phyloP scores from a whole-genome alignment of 75 land plant genomes.

The Selaginella tamariscina region DNA sequence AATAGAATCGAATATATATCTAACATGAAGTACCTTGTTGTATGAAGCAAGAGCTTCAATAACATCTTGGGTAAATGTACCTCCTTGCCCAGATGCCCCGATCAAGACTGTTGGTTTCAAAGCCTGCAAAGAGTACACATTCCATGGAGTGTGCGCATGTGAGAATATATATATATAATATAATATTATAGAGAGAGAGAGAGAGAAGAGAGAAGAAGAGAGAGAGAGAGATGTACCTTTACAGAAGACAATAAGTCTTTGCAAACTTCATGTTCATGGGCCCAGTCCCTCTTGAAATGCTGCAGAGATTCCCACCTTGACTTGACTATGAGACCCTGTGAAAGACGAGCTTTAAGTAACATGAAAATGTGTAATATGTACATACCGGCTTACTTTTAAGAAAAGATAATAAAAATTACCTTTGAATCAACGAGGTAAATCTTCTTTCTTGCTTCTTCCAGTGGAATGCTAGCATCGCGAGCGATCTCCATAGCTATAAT shows the following conservation, averaged over 20 bases:
- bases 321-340: constrained; percentile 67
- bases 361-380: too few relatives aligned
- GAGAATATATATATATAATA: background rate
- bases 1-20: constrained; percentile 7
- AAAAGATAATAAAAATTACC: constrained; percentile 24
- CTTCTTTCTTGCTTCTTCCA: constrained; percentile 65
- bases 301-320: constrained; percentile 69
- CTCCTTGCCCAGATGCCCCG: constrained; percentile 78
- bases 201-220: too few relatives aligned
- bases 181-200: too few relatives aligned
- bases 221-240: constrained; percentile 33
- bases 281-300: constrained; percentile 68
- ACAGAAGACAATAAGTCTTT: constrained; percentile 51
- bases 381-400: background rate
- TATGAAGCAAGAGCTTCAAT: constrained; percentile 68
- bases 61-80: constrained; percentile 86
- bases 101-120: constrained; percentile 83
- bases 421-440: constrained; percentile 90
- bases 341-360: too few relatives aligned
- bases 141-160: background rate
- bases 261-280: constrained; percentile 73
- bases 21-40: too few relatives aligned
- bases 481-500: background rate
- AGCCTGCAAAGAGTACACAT: constrained; percentile 30
- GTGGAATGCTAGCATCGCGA: too few relatives aligned